Conservation (phyloP, 371 early-diverging fungal species). For the Agmasoma carcini region DNA sequence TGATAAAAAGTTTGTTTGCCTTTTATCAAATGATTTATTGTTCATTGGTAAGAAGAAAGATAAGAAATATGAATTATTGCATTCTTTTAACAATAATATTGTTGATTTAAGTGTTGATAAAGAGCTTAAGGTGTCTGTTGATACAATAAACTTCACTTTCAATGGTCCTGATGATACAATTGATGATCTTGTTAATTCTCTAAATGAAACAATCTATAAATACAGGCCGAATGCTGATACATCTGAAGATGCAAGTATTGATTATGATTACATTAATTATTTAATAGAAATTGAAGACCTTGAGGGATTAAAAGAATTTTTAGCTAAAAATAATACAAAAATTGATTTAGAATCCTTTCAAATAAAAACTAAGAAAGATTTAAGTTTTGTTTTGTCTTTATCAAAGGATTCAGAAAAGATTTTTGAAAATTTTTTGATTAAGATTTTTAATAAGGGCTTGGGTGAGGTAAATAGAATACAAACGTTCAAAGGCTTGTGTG, state of each 20-base stretch:
- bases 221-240: slow-evolving; percentile 3
- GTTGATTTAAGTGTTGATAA: slow-evolving; percentile 8
- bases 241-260: not conserved
- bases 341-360: not conserved
- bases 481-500: slow-evolving; percentile 10
- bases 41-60: slow-evolving; percentile 25
- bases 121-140: not conserved
- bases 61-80: slow-evolving; percentile 24
- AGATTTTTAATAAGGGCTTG: slow-evolving; percentile 16
- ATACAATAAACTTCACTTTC: not conserved
- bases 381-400: not conserved
- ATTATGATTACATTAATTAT: slow-evolving; percentile 26
- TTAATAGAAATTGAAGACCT: slow-evolving; percentile 26
- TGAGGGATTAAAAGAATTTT: slow-evolving; percentile 6
- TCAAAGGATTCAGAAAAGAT: not conserved
- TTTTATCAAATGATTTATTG: slow-evolving; percentile 42
- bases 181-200: not conserved
- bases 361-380: not conserved
- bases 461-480: slow-evolving; percentile 33
- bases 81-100: slow-evolving; percentile 23
- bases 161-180: slow-evolving; percentile 1
- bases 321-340: not conserved
- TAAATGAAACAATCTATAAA: slow-evolving; percentile 6
- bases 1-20: slow-evolving; percentile 10
- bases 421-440: slow-evolving; percentile 17